These are phyloP conservation scores for Moricandia moricandioides DNA, from an alignment of 345 rosid species.

Conservation along the genomic window DNA sequence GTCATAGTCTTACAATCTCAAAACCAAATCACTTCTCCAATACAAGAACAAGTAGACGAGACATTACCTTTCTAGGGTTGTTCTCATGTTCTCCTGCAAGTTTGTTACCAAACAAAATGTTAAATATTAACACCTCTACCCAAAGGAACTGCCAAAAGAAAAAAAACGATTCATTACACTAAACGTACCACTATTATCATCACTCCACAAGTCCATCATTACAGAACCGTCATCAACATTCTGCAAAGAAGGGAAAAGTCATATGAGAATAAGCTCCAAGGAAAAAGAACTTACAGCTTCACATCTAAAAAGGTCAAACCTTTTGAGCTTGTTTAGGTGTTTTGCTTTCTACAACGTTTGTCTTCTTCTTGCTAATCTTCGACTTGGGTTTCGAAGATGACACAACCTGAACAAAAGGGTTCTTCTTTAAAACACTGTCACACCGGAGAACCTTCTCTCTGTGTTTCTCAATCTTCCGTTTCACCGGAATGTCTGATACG, in stretches of 20 bases:
- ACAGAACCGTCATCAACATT: slow-evolving; percentile 41
- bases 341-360: slow-evolving; percentile 17
- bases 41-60: not conserved
- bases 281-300: not conserved
- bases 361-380: slow-evolving; percentile 37
- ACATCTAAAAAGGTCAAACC: slow-evolving; percentile 23
- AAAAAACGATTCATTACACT: not conserved
- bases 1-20: not conserved
- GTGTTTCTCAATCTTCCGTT: slow-evolving; percentile 75
- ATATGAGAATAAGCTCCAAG: not conserved
- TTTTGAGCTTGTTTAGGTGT: slow-evolving; percentile 34
- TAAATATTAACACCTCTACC: not conserved
- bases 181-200: slow-evolving; percentile 60
- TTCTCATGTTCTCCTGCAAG: slow-evolving; percentile 47
- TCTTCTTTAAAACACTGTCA: slow-evolving; percentile 68
- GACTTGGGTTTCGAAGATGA: slow-evolving; percentile 61
- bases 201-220: slow-evolving; percentile 68
- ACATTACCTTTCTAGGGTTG: slow-evolving; percentile 52
- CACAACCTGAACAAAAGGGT: slow-evolving; percentile 67
- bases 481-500: slow-evolving; percentile 65
- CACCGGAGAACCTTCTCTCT: slow-evolving; percentile 62
- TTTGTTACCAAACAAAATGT: not conserved
- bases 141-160: too few relatives aligned
- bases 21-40: not conserved
- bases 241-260: slow-evolving; percentile 34